Evolutionary conservation across 495 filamentous ascomycete species (phyloP).

Genomic region (Neurospora hispaniola): DNA sequence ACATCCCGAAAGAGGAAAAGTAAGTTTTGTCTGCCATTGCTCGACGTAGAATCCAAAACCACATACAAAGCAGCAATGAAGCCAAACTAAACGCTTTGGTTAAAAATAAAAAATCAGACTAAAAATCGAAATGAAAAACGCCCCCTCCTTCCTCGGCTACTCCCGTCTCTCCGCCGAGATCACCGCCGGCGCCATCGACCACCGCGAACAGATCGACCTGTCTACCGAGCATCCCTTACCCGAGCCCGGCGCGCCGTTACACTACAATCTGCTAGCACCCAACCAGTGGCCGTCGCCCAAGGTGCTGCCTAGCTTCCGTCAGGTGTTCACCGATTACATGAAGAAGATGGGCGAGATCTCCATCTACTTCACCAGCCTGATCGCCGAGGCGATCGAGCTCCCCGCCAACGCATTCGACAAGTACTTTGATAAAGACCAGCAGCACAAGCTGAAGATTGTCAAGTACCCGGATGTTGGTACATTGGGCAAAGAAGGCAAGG

Average conservation of each 20-base stretch:
- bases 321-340: constrained; percentile 65
- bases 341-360: constrained; percentile 56
- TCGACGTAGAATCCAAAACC: not conserved
- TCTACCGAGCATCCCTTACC: constrained; percentile 65
- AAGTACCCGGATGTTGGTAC: constrained; percentile 63
- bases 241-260: constrained; percentile 50
- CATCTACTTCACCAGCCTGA: constrained; percentile 67
- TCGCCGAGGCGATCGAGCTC: constrained; percentile 79
- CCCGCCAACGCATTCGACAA: constrained; percentile 60
- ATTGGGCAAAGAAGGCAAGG: constrained; percentile 35
- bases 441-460: constrained; percentile 89
- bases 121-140: constrained; percentile 85
- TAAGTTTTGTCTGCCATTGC: constrained; percentile 8
- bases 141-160: constrained; percentile 53
- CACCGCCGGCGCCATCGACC: constrained; percentile 48
- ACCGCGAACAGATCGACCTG: constrained; percentile 87
- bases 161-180: constrained; percentile 52
- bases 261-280: constrained; percentile 71
- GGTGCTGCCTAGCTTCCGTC: constrained; percentile 60
- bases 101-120: constrained; percentile 33
- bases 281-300: constrained; percentile 79
- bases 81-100: not conserved
- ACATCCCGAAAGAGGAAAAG: constrained; percentile 73
- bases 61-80: not conserved
- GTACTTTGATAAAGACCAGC: constrained; percentile 72